These are phyloP conservation scores for Physcomitrellopsis africana DNA, from an alignment of 225 moss, liverwort and hornwort species.

Conservation along the genomic window DNA sequence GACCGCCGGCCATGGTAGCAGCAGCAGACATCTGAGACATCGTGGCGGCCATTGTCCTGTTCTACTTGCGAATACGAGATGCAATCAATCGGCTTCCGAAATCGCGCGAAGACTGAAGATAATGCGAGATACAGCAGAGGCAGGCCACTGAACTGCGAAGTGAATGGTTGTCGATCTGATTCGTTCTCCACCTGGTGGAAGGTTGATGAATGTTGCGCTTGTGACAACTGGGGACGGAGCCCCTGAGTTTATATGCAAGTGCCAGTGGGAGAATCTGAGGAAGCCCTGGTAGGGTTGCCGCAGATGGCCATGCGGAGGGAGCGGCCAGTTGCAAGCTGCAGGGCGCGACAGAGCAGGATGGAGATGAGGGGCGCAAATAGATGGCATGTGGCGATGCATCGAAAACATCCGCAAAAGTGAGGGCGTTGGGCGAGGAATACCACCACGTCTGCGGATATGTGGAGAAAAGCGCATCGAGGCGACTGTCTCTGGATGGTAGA, in stretches of 20 bases:
- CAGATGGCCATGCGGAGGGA: constrained; percentile 28
- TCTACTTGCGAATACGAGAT: not conserved
- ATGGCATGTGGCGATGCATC: not conserved
- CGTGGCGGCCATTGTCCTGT: constrained; percentile 21
- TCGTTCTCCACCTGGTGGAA: too few species aligned
- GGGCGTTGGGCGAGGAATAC: too few species aligned
- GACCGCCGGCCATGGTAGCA: not conserved
- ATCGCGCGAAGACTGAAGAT: not conserved
- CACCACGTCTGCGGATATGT: too few species aligned
- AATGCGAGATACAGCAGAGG: too few species aligned
- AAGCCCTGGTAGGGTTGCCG: not conserved
- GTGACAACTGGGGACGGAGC: not conserved
- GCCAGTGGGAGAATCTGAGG: not conserved
- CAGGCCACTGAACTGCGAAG: too few species aligned
- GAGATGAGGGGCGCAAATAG: not conserved
- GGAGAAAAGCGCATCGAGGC: too few species aligned
- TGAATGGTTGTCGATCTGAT: too few species aligned
- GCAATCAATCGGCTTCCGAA: too few species aligned
- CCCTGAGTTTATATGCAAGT: too few species aligned
- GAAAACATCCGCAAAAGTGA: not conserved
- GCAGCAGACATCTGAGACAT: constrained; percentile 14
- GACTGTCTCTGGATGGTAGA: too few species aligned
- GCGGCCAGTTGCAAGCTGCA: constrained; percentile 39
- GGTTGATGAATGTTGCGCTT: not conserved
- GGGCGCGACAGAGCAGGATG: constrained; percentile 23